phyloP scores from a whole-genome alignment of 1,139 yeast genomes.

The Candida sp. region DNA sequence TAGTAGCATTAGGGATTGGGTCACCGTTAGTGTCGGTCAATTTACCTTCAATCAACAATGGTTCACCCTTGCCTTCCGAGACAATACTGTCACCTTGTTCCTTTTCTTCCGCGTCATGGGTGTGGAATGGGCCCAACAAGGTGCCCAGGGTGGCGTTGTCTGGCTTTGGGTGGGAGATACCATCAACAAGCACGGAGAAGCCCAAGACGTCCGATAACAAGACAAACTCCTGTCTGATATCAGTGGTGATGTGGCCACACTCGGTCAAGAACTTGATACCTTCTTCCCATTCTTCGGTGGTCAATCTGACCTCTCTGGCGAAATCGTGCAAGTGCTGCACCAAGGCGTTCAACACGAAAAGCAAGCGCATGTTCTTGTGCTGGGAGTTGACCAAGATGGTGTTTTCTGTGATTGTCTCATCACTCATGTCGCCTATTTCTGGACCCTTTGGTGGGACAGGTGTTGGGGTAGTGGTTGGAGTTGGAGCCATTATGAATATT shows the following conservation, averaged over 20 bases:
- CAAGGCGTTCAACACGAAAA: constrained; percentile 26
- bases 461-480: not conserved
- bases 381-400: constrained; percentile 29
- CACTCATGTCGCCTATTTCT: constrained; percentile 25
- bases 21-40: constrained; percentile 27
- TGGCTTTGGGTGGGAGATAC: constrained; percentile 34
- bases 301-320: constrained; percentile 33
- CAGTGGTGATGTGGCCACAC: constrained; percentile 32
- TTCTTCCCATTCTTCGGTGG: constrained; percentile 34
- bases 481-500: constrained; percentile 4
- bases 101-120: constrained; percentile 32
- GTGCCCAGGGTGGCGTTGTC: constrained; percentile 32
- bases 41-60: constrained; percentile 22
- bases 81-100: constrained; percentile 28
- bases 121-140: constrained; percentile 36
- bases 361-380: constrained; percentile 24
- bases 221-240: constrained; percentile 34
- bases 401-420: constrained; percentile 32
- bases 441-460: constrained; percentile 6
- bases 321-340: constrained; percentile 35
- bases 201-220: constrained; percentile 33
- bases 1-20: constrained; percentile 28
- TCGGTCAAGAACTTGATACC: constrained; percentile 31
- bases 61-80: constrained; percentile 34
- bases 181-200: constrained; percentile 33